Evolutionary conservation across 1,284 basidiomycete genomes (phyloP), one percentile per base, ranked within the genome.

Genomic region (Sphaerobolus stellatus): DNA sequence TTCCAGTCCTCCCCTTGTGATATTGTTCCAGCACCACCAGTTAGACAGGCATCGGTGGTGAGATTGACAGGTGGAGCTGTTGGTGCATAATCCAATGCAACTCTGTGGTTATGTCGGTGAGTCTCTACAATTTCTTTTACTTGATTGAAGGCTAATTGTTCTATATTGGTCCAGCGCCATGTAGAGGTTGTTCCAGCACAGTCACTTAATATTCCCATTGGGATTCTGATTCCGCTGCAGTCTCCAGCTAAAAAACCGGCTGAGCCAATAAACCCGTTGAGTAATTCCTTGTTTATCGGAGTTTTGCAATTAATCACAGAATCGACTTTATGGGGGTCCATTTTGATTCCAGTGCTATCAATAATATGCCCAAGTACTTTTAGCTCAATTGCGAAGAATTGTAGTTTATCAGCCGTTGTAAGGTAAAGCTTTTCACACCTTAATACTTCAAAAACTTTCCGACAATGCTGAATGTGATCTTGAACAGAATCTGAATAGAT

Each of bases 291-390:
- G 2, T 52, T 54, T 1, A 62, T 65, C 0, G 66, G 66, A 20
- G 14, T 29, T 29, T 43, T 48, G 22, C 56, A 44, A n/a, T 57
- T 53, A 18, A 56, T 33, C 0, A 77, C 56, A 0, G 56, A 4
- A 16, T 70, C 63, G 0, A 77, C 68, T 28, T 76, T 75, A 18
- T 71, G 68, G 18, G 43, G 36, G 22, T 38, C 69, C 58, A 70
- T 68, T 2, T 48, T 36, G 11, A 74, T 68, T 0, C 72, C 71
- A 0, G 62, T 8, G 6, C 58, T 58, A 9, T 66, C 62, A 5
- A 74, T 57, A 7, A 69, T 53, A 27, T 68, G 68, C 0, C 72
- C 72, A 0, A 72, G 58, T 4, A 73, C 56, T 16, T 64, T 66
- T 18, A 69, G 43, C 24, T 61, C 45, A 0, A 29, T 9, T 1